Evolutionary conservation across 192 early-diverging fungal genomes (phyloP).

Genomic region (Coemansia sp.): DNA sequence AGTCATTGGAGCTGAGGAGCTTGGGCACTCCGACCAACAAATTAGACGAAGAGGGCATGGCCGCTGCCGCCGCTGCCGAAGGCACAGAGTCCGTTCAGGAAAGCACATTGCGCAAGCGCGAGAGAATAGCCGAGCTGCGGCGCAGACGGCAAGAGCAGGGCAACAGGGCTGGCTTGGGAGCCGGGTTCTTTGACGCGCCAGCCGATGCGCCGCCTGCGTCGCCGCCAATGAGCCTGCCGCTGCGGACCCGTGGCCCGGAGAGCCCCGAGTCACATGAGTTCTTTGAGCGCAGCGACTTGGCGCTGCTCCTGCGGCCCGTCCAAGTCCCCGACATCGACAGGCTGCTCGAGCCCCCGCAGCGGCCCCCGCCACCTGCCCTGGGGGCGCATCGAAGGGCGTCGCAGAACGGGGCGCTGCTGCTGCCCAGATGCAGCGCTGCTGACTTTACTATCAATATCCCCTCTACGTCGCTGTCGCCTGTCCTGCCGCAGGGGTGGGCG

Average conservation of each 20-base stretch:
- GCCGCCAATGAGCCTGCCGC: too few relatives aligned
- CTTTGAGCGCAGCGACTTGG: constrained; percentile 33
- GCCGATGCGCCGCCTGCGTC: background rate
- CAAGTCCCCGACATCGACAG: constrained; percentile 12
- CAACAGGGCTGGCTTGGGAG: background rate
- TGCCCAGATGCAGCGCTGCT: background rate
- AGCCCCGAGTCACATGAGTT: constrained; percentile 23
- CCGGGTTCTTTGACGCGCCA: background rate
- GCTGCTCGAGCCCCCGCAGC: constrained; percentile 11
- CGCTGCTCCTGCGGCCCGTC: constrained; percentile 29
- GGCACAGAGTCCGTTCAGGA: constrained; percentile 15
- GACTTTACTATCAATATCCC: constrained; percentile 51
- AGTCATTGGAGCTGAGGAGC: constrained; percentile 10
- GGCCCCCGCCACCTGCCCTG: background rate
- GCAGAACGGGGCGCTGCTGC: background rate
- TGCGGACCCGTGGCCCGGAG: background rate
- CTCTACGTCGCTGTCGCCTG: constrained; percentile 42
- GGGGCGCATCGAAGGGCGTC: background rate
- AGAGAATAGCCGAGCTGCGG: constrained; percentile 43
- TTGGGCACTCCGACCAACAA: background rate
- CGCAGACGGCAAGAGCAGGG: constrained; percentile 16
- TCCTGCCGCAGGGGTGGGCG: constrained; percentile 18
- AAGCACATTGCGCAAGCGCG: constrained; percentile 32
- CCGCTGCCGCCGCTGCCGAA: too few relatives aligned
- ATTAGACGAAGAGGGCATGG: background rate